phyloP scores from a whole-genome alignment of 2,329 filamentous ascomycete species.

The Neopestalotiopsis rosae region DNA sequence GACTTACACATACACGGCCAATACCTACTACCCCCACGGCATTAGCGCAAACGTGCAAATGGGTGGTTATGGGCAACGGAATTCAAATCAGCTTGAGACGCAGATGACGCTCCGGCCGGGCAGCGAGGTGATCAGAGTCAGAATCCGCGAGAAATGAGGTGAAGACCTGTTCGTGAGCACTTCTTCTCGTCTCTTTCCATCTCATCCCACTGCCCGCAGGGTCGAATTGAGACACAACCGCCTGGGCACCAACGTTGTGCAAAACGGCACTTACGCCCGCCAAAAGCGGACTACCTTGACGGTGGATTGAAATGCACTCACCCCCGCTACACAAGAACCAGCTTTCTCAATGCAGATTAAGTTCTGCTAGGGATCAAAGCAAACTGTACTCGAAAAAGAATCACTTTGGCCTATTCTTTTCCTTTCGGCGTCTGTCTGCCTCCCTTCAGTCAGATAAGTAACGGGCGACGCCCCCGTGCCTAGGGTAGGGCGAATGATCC shows the following conservation, averaged over 20 bases:
- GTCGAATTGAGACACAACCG: conserved; percentile 12
- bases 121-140: background rate
- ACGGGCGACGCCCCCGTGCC: background rate
- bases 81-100: background rate
- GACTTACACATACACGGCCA: conserved; percentile 10
- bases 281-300: conserved; percentile 16
- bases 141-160: background rate
- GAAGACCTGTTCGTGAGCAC: background rate
- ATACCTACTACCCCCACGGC: conserved; percentile 16
- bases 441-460: background rate
- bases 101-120: background rate
- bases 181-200: background rate
- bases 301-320: background rate
- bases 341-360: conserved; percentile 6
- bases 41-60: conserved; percentile 19
- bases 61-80: background rate
- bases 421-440: background rate
- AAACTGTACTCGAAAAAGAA: background rate
- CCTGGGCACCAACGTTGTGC: conserved; percentile 20
- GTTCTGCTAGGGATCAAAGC: background rate
- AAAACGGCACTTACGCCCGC: conserved; percentile 18
- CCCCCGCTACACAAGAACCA: conserved; percentile 10
- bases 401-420: background rate
- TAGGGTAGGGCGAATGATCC: background rate
- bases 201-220: background rate